phyloP scores from a whole-genome alignment of 192 early-diverging fungal species.

The Coemansia sp. region DNA sequence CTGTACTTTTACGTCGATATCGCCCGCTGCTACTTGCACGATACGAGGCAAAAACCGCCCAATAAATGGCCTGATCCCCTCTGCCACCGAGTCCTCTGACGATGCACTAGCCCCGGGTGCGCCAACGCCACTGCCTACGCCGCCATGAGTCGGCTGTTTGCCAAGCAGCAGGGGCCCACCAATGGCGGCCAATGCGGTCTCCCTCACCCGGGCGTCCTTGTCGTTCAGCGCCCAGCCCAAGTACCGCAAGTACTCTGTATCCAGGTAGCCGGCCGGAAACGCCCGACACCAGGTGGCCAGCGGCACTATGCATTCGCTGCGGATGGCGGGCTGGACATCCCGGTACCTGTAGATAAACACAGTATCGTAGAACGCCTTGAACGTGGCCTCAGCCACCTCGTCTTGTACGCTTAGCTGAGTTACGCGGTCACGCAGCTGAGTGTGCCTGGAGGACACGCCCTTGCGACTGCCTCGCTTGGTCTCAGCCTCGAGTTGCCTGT shows the following conservation, averaged over 20 bases:
- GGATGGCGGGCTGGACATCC: slow-evolving; percentile 82
- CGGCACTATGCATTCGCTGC: slow-evolving; percentile 78
- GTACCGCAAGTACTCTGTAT: slow-evolving; percentile 74
- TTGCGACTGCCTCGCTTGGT: slow-evolving; percentile 16
- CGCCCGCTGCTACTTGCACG: slow-evolving; percentile 48
- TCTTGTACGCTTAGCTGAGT: slow-evolving; percentile 58
- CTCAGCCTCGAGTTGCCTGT: slow-evolving; percentile 68
- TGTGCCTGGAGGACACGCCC: not conserved
- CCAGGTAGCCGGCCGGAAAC: slow-evolving; percentile 71
- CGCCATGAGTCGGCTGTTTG: slow-evolving; percentile 61
- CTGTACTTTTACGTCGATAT: slow-evolving; percentile 41
- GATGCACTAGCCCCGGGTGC: slow-evolving; percentile 69
- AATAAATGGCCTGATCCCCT: slow-evolving; percentile 46
- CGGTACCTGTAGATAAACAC: slow-evolving; percentile 89
- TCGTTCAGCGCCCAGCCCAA: slow-evolving; percentile 88
- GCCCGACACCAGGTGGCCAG: slow-evolving; percentile 76
- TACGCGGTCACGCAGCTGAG: slow-evolving; percentile 29
- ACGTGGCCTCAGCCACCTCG: slow-evolving; percentile 56
- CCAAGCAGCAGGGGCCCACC: slow-evolving; percentile 55
- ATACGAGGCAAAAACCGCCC: slow-evolving; percentile 39
- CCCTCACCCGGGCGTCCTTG: slow-evolving; percentile 66
- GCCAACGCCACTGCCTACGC: slow-evolving; percentile 67
- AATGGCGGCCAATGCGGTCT: slow-evolving; percentile 68
- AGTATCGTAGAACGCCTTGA: slow-evolving; percentile 74
- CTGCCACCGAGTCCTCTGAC: slow-evolving; percentile 45